These are phyloP conservation scores for Marasmius oreades DNA, from an alignment of 1,284 basidiomycete species.

Conservation along the genomic window DNA sequence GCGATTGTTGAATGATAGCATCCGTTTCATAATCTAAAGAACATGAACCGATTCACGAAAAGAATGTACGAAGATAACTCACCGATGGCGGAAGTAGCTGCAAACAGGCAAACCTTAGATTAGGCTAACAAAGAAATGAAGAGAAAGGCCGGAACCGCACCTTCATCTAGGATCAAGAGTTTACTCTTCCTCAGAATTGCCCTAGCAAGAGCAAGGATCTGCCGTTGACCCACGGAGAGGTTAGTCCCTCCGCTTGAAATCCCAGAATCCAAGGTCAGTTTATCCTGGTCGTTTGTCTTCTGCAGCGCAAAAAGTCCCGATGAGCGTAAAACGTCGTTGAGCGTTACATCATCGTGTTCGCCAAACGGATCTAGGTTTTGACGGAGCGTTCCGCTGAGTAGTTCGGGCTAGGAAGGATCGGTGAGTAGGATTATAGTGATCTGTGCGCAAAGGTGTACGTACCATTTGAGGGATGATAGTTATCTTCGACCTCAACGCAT, in stretches of 20 bases:
- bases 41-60: slow-evolving; percentile 5
- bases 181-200: slow-evolving; percentile 58
- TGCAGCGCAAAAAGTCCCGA: slow-evolving; percentile 53
- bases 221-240: slow-evolving; percentile 68
- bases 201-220: slow-evolving; percentile 58
- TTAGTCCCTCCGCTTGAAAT: slow-evolving; percentile 61
- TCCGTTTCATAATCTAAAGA: slow-evolving; percentile 54
- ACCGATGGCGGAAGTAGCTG: slow-evolving; percentile 55
- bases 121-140: neutral
- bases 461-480: slow-evolving; percentile 60
- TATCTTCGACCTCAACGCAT: slow-evolving; percentile 55
- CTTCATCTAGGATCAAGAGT: slow-evolving; percentile 58
- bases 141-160: slow-evolving; percentile 23
- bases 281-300: slow-evolving; percentile 37
- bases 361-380: slow-evolving; percentile 70
- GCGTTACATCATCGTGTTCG: slow-evolving; percentile 62
- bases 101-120: neutral
- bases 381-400: slow-evolving; percentile 57
- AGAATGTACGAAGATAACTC: slow-evolving; percentile 9
- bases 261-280: slow-evolving; percentile 48
- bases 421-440: slow-evolving; percentile 17
- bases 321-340: slow-evolving; percentile 53
- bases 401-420: slow-evolving; percentile 55
- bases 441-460: slow-evolving; percentile 23
- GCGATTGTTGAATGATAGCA: slow-evolving; percentile 52